Base-by-base conservation (phyloP, 345 rosid species). In the Hibiscus trionum region DNA sequence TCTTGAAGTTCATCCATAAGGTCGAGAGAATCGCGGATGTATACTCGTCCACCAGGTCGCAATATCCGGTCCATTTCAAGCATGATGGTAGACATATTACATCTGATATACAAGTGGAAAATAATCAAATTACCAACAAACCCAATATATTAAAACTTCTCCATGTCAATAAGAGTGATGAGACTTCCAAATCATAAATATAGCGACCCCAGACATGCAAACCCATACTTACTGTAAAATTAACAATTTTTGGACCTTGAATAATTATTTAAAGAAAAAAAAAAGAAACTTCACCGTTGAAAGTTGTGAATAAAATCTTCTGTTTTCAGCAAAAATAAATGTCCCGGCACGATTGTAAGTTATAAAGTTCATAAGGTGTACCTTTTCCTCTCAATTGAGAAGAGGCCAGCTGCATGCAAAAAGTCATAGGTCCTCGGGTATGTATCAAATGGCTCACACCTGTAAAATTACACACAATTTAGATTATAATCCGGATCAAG, bases 401-500 rank as follows among this genome's bases (percentile, higher is more conserved):
- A 90, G 72, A 95, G 97, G 57, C 89, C 86, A 15, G 93, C 87
- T 0, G 99, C 98, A 69, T 92, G 98, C 78, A 95, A 55, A 15
- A 95, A 76, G 72, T 95, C 94, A 49, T 92, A 95, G 59, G 98
- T 92, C 85, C 99, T 95, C 55, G 98, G 99, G 71, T 95, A 95
- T 9, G 97, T 92, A 80, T 95, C 97, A 50, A 92, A 90, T 1
- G 98, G 85, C 76, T 95, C 99, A 84, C 99, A 95, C 98, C 98
- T 91, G 87, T 69, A 69, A 68, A 66, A 71, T 19, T 24, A 24
- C 6, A 53, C 5, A 31, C 17, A 73, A 61, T 55, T 67, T 49
- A 50, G 27, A 35, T 49, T 7, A 29, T 35, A 64, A 73, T 37
- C 26, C 21, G 16, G 52, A 61, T 53, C 50, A 75, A 69, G 33